Evolutionary conservation across 352 stramenopile species (phyloP), one percentile per base, ranked within the genome.

Genomic region (Saprolegnia diclina): DNA sequence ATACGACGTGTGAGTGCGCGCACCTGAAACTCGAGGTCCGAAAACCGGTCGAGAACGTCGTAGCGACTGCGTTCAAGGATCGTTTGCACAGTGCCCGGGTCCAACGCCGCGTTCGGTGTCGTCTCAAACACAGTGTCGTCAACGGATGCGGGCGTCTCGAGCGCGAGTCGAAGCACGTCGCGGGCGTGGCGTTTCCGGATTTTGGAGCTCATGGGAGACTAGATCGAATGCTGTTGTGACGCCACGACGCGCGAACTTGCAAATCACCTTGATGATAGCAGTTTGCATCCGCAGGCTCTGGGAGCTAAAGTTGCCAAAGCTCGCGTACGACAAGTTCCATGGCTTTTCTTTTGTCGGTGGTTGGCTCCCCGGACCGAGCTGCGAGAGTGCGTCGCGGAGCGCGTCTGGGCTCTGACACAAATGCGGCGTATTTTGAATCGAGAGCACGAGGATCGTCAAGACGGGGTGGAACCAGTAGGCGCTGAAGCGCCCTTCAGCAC

Each of bases 281-380:
- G 62, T 56, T 16, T 67, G 62, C 62, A 67, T 67, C 32, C 62
- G 62, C 35, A 67, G 29, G n/a, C 52, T 44, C 62, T 67, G 46
- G 45, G 62, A 67, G n/a, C 62, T 67, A 35, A 67, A 67, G 35
- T 55, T 67, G 50, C 62, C 62, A 67, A 67, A 67, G 40, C 62
- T 67, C 18, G 40, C 38, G 40, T 67, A 67, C 4, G 62, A 67
- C 32, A 67, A 57, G 40, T 67, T 67, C 62, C 62, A 67, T 19
- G 62, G 62, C 50, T 57, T 55, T 67, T 67, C 42, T 56, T 56
- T 57, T 3, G 46, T 42, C 5, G 29, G 29, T 5, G 29, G 4
- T 14, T 0, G 42, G 37, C 46, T 5, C 6, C 0, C 32, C 0
- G 56, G 6, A 5, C 40, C 21, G 16, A 32, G 54, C 54, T 61